These are phyloP conservation scores for Apostasia ramifera DNA, from an alignment of 106 monocot species.

Conservation along the genomic window DNA sequence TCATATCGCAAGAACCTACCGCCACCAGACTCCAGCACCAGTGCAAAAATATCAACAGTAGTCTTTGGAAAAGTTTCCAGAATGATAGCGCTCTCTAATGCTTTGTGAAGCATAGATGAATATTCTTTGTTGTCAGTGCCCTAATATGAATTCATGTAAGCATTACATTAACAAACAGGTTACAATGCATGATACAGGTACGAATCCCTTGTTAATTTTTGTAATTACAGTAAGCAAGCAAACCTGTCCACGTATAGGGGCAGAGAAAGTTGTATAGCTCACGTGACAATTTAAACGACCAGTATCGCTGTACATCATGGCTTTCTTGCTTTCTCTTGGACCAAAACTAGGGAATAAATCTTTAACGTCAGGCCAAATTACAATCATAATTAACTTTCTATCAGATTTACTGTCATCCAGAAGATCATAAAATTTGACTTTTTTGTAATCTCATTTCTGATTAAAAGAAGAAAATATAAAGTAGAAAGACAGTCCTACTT, in stretches of 20 bases:
- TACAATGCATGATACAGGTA: too few species aligned
- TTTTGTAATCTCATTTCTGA: too few species aligned
- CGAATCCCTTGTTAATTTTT: too few species aligned
- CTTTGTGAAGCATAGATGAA: conserved; percentile 88
- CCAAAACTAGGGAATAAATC: conserved; percentile 51
- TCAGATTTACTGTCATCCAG: too few species aligned
- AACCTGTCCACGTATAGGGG: conserved; percentile 79
- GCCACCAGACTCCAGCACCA: conserved; percentile 97
- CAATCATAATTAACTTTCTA: too few species aligned
- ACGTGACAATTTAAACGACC: conserved; percentile 92
- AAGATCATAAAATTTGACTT: too few species aligned
- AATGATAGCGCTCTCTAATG: conserved; percentile 83
- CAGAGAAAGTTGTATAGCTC: conserved; percentile 76
- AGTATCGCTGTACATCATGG: conserved; percentile 81
- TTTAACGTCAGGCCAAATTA: too few species aligned
- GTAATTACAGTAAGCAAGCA: background rate
- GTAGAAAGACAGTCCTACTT: too few species aligned
- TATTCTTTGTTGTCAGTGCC: conserved; percentile 77
- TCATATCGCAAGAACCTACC: conserved; percentile 34
- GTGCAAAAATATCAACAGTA: conserved; percentile 93
- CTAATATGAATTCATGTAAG: conserved; percentile 25
- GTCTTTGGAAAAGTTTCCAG: conserved; percentile 91
- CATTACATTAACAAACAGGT: background rate
- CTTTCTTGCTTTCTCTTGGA: conserved; percentile 98
- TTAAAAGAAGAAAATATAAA: too few species aligned